These are phyloP conservation scores for Aspergillus latus DNA, from an alignment of 2,329 filamentous ascomycete genomes.

Conservation along the genomic window DNA sequence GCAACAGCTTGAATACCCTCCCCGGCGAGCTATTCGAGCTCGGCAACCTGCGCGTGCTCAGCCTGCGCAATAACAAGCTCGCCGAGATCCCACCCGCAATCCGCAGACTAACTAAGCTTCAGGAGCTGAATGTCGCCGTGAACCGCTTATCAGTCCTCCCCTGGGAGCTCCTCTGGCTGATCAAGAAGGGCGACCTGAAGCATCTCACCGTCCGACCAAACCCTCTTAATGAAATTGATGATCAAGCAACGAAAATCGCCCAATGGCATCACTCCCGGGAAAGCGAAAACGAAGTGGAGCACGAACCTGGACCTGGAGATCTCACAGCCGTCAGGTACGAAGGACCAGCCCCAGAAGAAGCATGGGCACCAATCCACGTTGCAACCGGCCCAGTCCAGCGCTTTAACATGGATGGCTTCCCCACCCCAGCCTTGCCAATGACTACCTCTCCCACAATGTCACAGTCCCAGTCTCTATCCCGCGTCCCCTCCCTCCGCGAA, in stretches of 20 bases:
- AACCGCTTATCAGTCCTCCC: conserved; percentile 46
- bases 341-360: conserved; percentile 28
- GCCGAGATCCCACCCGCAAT: conserved; percentile 43
- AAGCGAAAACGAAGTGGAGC: neutral
- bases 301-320: neutral
- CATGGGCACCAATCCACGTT: conserved; percentile 38
- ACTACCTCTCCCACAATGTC: neutral
- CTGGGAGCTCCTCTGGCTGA: conserved; percentile 46
- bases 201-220: conserved; percentile 43
- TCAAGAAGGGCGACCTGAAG: conserved; percentile 38
- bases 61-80: conserved; percentile 48
- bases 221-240: conserved; percentile 36
- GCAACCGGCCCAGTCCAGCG: conserved; percentile 35
- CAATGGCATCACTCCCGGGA: conserved; percentile 32
- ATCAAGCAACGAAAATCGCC: conserved; percentile 25
- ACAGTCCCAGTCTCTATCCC: conserved; percentile 8
- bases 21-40: conserved; percentile 45
- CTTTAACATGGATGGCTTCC: conserved; percentile 38
- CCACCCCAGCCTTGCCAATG: conserved; percentile 15
- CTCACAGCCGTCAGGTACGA: conserved; percentile 27
- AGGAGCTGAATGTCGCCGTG: conserved; percentile 47
- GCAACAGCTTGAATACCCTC: conserved; percentile 41
- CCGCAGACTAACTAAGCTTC: conserved; percentile 41
- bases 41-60: conserved; percentile 43
- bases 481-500: conserved; percentile 46